Conservation (phyloP, 2,329 filamentous ascomycete genomes). For the Scedosporium boydii region DNA sequence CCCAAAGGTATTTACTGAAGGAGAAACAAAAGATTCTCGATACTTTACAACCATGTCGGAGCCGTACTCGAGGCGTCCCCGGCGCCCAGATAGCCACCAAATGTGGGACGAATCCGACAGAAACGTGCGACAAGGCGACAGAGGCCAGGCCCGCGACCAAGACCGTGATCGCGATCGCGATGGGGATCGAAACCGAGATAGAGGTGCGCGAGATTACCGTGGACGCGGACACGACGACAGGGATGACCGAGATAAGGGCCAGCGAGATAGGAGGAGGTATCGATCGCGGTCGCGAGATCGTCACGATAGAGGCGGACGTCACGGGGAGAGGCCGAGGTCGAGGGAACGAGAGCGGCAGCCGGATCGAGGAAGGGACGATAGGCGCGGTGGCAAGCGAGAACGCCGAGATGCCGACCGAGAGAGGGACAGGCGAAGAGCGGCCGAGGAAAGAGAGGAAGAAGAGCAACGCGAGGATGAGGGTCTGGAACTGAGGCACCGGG, state of each 20-base stretch:
- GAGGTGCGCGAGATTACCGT: constrained; percentile 18
- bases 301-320: constrained; percentile 19
- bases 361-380: constrained; percentile 16
- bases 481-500: constrained; percentile 5
- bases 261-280: constrained; percentile 21
- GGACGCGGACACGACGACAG: constrained; percentile 7
- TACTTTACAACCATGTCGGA: constrained; percentile 1
- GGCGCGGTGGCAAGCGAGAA: constrained; percentile 13
- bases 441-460: constrained; percentile 9
- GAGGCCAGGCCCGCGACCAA: constrained; percentile 17
- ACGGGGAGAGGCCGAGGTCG: constrained; percentile 26
- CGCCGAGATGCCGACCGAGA: constrained; percentile 20
- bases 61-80: constrained; percentile 11
- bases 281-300: constrained; percentile 25
- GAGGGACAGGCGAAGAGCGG: constrained; percentile 19
- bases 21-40: neutral
- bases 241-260: constrained; percentile 9
- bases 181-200: constrained; percentile 18
- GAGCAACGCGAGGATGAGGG: neutral
- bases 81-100: constrained; percentile 42
- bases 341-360: constrained; percentile 24
- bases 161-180: constrained; percentile 12
- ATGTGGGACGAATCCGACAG: constrained; percentile 51
- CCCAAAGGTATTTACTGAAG: neutral
- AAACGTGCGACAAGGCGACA: constrained; percentile 15